Percentiles rank a stretch among this genome's conserved stretches.
These are phyloP conservation scores for Aureobasidium uvarum DNA, from an alignment of 2,329 filamentous ascomycete genomes.

Conservation along the genomic window DNA sequence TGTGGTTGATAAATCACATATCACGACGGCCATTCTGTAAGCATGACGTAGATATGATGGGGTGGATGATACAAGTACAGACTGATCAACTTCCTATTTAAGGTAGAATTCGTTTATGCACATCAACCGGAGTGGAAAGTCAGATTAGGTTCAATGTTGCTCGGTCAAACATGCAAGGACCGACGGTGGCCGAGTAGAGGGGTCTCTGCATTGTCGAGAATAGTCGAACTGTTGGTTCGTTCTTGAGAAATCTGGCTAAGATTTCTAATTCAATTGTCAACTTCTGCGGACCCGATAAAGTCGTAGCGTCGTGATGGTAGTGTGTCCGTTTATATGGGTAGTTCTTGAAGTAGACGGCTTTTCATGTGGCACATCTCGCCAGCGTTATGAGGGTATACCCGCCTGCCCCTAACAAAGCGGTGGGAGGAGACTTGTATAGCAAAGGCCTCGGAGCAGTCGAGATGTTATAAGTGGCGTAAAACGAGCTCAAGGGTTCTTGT, in stretches of 20 bases:
- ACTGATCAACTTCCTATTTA: not conserved
- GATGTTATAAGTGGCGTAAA: not conserved
- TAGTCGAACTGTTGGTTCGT: not conserved
- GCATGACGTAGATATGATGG: conserved; percentile 10
- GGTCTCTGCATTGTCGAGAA: not conserved
- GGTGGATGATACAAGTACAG: not conserved
- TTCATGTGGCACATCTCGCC: not conserved
- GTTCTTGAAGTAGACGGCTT: not conserved
- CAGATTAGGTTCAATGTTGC: not conserved
- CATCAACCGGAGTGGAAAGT: not conserved
- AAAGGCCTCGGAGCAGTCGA: not conserved
- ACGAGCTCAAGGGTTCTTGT: conserved; percentile 13
- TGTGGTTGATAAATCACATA: not conserved
- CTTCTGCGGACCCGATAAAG: not conserved
- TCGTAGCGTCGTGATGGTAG: not conserved
- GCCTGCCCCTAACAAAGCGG: too few species aligned
- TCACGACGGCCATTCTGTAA: not conserved
- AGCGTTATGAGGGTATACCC: not conserved
- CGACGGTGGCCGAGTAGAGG: not conserved
- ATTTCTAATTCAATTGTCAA: too few species aligned
- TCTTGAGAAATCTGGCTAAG: not conserved
- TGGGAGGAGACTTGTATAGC: too few species aligned
- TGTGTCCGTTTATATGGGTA: not conserved
- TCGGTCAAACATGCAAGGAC: not conserved
- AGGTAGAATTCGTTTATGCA: not conserved